Conservation (phyloP, 306 rosid genomes). For the Vachellia collinsii region DNA sequence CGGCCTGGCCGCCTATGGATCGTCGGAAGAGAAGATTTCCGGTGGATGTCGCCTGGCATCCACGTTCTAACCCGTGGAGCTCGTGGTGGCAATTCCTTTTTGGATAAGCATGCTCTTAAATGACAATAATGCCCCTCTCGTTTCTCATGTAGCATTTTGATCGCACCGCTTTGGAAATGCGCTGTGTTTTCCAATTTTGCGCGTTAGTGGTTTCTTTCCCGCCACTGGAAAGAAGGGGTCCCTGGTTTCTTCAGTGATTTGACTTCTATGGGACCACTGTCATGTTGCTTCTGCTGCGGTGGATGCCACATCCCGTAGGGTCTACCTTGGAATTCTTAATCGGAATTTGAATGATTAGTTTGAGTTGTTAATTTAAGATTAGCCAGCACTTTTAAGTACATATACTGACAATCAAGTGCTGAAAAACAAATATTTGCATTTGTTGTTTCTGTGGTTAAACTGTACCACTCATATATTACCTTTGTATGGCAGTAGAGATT, state of each 20-base stretch:
- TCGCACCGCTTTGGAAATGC: background rate
- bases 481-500: background rate
- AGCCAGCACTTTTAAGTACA: background rate
- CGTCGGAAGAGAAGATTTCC: background rate
- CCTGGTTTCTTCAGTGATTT: background rate
- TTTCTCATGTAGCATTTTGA: background rate
- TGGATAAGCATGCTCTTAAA: background rate
- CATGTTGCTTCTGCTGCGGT: background rate
- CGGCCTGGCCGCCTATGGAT: constrained; percentile 1
- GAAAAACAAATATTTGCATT: background rate
- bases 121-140: constrained; percentile 30
- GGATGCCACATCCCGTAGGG: constrained; percentile 6
- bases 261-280: background rate
- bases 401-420: background rate
- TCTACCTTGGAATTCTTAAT: background rate
- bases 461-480: background rate
- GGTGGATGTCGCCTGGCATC: background rate
- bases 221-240: background rate
- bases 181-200: background rate
- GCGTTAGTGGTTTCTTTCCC: background rate
- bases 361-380: background rate
- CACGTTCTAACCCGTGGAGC: background rate
- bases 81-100: background rate
- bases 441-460: background rate
- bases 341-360: background rate